A percentile compares a stretch with the other conserved stretches of the same genome.
These are phyloP conservation scores for Fomes fomentarius DNA, from an alignment of 1,284 basidiomycete genomes.

Conservation along the genomic window DNA sequence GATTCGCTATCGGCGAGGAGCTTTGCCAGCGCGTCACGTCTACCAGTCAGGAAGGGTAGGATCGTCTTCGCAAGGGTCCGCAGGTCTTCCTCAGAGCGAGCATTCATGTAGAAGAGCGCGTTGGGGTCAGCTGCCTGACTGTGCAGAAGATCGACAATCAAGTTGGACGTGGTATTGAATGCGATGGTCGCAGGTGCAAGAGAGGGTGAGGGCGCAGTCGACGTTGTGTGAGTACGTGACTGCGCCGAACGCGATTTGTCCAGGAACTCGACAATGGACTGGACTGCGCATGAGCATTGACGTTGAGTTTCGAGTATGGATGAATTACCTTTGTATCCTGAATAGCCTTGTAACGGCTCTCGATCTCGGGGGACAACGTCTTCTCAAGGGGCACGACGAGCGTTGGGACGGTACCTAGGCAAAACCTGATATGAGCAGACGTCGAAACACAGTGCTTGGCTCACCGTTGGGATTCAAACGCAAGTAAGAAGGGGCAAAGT, in stretches of 20 bases:
- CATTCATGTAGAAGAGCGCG: conserved; percentile 51
- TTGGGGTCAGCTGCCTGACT: conserved; percentile 57
- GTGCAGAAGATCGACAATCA: conserved; percentile 70
- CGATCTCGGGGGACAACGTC: conserved; percentile 71
- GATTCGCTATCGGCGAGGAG: conserved; percentile 56
- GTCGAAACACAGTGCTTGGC: neutral
- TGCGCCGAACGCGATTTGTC: conserved; percentile 76
- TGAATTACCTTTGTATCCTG: conserved; percentile 78
- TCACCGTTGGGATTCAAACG: conserved; percentile 79
- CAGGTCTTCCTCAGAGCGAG: conserved; percentile 51
- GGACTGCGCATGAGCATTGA: neutral
- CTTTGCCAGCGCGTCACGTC: conserved; percentile 54
- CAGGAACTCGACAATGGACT: conserved; percentile 82
- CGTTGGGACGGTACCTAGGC: conserved; percentile 78
- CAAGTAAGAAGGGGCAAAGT: conserved; percentile 65
- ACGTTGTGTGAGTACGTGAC: conserved; percentile 71
- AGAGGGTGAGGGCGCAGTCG: conserved; percentile 72
- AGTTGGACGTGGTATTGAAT: conserved; percentile 57
- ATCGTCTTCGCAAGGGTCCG: conserved; percentile 41
- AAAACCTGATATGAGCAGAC: neutral
- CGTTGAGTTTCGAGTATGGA: no score
- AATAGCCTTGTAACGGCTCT: conserved; percentile 81
- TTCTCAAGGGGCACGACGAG: conserved; percentile 81
- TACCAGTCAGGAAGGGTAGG: conserved; percentile 50
- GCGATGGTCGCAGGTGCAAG: conserved; percentile 83